A percentile compares a stretch with the other conserved stretches of the same genome.
phyloP scores from a whole-genome alignment of 202 grass and related monocot species.

The Sporobolus alterniflorus region DNA sequence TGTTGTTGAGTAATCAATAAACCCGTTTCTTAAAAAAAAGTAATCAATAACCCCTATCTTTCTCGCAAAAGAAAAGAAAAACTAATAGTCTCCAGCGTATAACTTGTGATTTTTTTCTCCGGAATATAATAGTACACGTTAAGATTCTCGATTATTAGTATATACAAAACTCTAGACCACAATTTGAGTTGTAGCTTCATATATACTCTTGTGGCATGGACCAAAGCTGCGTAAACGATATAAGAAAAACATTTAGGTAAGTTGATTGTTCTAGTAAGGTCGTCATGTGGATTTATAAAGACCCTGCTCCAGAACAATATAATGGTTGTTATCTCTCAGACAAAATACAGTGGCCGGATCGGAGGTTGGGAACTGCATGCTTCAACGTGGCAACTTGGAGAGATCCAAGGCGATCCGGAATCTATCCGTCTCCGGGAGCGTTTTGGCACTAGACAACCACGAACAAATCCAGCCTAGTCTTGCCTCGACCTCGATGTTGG shows the following conservation, averaged over 20 bases:
- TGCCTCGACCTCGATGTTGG: slow-evolving; percentile 15
- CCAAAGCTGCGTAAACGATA: no score
- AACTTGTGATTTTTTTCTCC: no score
- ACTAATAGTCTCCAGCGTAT: no score
- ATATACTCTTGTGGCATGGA: neutral
- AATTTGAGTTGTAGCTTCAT: neutral
- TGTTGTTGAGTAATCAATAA: no score
- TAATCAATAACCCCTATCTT: no score
- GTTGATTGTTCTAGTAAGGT: neutral
- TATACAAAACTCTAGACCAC: neutral
- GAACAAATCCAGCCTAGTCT: slow-evolving; percentile 17
- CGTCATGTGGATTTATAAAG: slow-evolving; percentile 7
- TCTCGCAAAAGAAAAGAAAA: no score
- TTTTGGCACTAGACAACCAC: slow-evolving; percentile 32
- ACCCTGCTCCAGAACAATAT: slow-evolving; percentile 24
- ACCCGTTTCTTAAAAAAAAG: no score
- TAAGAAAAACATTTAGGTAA: neutral
- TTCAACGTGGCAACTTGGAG: slow-evolving; percentile 34
- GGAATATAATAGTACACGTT: neutral
- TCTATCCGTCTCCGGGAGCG: slow-evolving; percentile 45
- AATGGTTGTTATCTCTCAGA: neutral
- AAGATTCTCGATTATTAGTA: neutral
- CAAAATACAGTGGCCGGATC: neutral
- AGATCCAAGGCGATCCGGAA: slow-evolving; percentile 24
- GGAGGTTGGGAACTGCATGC: neutral